Evolutionary conservation across 2,329 filamentous ascomycete species (phyloP), one percentile per base, ranked within the genome.

Genomic region (Fusarium incarnatum): DNA sequence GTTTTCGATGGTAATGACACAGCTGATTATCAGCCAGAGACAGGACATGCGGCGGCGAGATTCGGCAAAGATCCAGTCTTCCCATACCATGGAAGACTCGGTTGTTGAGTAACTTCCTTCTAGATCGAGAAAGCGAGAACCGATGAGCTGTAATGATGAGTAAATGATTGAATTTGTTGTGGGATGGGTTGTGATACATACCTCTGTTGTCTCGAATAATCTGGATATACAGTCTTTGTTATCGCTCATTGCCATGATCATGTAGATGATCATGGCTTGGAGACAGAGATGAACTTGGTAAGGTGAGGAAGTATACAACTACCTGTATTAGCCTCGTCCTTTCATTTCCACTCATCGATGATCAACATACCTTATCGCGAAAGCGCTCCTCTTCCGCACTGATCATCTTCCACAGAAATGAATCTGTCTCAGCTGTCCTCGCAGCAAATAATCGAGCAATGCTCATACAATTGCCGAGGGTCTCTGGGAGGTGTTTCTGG

Each of bases 51-150:
- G 62, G 27, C 77, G 69, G 0, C 77, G 69, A 1, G 77, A 77
- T 49, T 79, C 77, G 0, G 75, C 74, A 27, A 77, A 75, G 8
- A 79, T 72, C 76, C 77, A 79, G 10, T 74, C 71, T 49, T 77
- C 64, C 78, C 77, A 79, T 3, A 64, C 72, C 5, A 16, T 42
- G 1, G 42, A 47, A 4, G 45, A 5, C 16, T 78, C 75, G 0
- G 73, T 66, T 8, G 45, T 55, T 1, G 69, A 64, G 16, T 64
- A 76, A 3, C 11, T 58, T 0, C 59, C 65, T 0, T 61, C 20
- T 6, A 71, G 45, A 0, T 52, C 28, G 0, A 70, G 60, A 10
- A 76, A 69, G 7, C 61, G 61, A 3, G 28, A 41, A 4, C 63
- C 68, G 1, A 76, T 49, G 1, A 65, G 20, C 75, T 76, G 3